These are phyloP conservation scores for Claviceps africana DNA, from an alignment of 2,329 filamentous ascomycete species.

Conservation along the genomic window DNA sequence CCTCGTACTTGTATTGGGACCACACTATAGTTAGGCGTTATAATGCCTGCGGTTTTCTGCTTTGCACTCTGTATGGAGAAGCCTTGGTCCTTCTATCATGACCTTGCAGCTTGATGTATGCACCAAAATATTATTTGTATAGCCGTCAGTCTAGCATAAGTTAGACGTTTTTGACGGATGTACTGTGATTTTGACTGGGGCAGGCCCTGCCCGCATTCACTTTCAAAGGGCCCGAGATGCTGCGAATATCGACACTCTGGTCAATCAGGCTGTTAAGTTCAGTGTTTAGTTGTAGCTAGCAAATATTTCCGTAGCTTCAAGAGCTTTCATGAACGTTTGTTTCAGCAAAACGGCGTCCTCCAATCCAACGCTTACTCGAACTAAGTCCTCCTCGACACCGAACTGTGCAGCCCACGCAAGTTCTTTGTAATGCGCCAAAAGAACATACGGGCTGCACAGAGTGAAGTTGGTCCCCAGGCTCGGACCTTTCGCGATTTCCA, in stretches of 20 bases:
- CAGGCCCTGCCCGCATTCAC: neutral
- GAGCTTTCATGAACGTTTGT: conserved; percentile 50
- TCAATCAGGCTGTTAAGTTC: neutral
- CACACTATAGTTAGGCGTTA: neutral
- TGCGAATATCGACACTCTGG: neutral
- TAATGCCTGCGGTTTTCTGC: neutral
- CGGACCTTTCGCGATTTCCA: conserved; percentile 84
- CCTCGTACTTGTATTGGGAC: neutral
- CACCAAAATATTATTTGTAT: neutral
- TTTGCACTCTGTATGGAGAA: neutral
- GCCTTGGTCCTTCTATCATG: neutral
- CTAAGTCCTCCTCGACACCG: conserved; percentile 66
- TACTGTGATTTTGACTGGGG: neutral
- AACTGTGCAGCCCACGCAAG: conserved; percentile 77
- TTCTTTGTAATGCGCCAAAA: conserved; percentile 84
- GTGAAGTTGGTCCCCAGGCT: conserved; percentile 97
- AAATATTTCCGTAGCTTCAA: conserved; percentile 37
- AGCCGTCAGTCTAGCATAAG: neutral
- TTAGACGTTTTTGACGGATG: no score
- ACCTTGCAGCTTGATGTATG: neutral
- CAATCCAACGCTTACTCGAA: conserved; percentile 79
- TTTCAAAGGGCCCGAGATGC: neutral
- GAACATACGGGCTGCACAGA: conserved; percentile 75
- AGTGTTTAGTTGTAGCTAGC: neutral
- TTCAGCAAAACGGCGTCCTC: conserved; percentile 61